Evolutionary conservation across 2,329 filamentous ascomycete genomes (phyloP).

Genomic region (Sporothrix dimorphospora): DNA sequence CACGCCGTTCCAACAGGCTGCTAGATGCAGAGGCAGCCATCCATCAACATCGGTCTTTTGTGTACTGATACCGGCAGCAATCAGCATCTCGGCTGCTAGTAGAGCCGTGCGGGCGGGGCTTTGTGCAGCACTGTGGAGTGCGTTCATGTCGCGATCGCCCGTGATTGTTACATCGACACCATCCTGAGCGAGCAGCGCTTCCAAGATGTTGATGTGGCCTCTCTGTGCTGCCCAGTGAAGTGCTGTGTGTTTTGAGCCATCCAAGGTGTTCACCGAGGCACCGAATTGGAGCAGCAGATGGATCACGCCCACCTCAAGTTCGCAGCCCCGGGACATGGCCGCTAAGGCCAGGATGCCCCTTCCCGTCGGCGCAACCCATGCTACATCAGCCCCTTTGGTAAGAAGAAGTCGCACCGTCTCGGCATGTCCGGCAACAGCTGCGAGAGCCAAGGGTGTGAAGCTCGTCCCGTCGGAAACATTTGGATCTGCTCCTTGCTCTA

Average conservation of each 20-base stretch:
- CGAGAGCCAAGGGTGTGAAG: not conserved
- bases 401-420: constrained; percentile 5
- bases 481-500: not conserved
- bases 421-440: not conserved
- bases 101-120: not conserved
- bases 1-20: constrained; percentile 11
- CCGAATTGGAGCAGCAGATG: not conserved
- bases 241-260: not conserved
- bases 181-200: not conserved
- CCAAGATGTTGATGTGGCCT: constrained; percentile 12
- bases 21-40: constrained; percentile 11
- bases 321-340: not conserved
- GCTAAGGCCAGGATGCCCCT: not conserved
- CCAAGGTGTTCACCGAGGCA: not conserved
- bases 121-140: constrained; percentile 13
- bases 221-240: constrained; percentile 17
- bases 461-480: not conserved
- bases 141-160: constrained; percentile 13
- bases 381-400: not conserved
- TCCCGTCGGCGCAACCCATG: not conserved
- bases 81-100: constrained; percentile 5
- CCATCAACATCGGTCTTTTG: constrained; percentile 7
- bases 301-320: not conserved
- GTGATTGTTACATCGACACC: constrained; percentile 7
- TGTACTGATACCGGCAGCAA: constrained; percentile 16